Evolutionary conservation across 176 grass and related monocot genomes (phyloP), one percentile per base, ranked within the genome.

Genomic region (bread wheat (Triticum aestivum)): DNA sequence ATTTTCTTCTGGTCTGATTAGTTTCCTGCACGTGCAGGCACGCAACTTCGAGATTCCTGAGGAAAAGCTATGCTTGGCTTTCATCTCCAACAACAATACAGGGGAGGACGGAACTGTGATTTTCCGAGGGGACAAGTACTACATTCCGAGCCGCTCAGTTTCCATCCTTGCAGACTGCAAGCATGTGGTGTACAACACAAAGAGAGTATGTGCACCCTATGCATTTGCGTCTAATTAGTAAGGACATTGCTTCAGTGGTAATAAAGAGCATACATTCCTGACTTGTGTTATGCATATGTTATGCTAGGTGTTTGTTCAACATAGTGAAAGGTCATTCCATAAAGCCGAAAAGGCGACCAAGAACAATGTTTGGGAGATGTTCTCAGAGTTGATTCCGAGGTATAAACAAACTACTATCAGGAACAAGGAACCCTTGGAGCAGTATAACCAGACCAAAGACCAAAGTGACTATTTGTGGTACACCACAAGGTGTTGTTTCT

Each of bases 381-480:
- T 73, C 84, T 64, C 84, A 59, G 96, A 95, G 84, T 4, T 5
- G 8, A 49, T 98, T n/a, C 93, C 91, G 2, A 89, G 59, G 64
- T 85, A 74, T 26, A 69, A 42, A 1, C 47, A 86, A 30, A 87
- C 89, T 37, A 52, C 23, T 8, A 2, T 94, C 54, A 86, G 84
- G 88, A 23, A 82, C 78, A 51, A 81, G 39, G 72, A 87, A 68
- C 87, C 96, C 35, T 23, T 98, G 79, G 93, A 98, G 65, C 86
- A 92, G 61, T 94, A 89, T 85, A 91, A 98, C 65, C 88, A 86
- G 83, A 95, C 96, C 34, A 95, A 92, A 81, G 96, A 98, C 42
- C 80, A 20, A 13, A 91, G 68, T 77, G 96, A 98, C 63, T 98
- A 98, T 74, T 59, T 98, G 64, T 95, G 96, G 96, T 98, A 95